Conservation (phyloP, 2,329 filamentous ascomycete species). For the Aspergillus nomiae region DNA sequence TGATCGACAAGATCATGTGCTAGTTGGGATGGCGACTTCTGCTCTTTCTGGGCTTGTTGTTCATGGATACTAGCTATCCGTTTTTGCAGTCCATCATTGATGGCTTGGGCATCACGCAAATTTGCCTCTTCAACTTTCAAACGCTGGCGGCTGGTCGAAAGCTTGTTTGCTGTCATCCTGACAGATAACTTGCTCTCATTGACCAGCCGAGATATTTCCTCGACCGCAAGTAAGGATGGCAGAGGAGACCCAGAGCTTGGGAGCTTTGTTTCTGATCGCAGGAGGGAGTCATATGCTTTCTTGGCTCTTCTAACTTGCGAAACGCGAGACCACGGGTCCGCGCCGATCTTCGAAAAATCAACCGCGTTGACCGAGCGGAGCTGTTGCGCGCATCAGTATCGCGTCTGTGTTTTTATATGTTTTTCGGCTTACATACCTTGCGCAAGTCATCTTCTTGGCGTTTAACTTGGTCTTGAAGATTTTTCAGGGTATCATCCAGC, state of each 20-base stretch:
- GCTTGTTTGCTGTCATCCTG: conserved; percentile 41
- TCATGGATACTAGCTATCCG: conserved; percentile 63
- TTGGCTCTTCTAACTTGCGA: conserved; percentile 58
- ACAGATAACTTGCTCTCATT: conserved; percentile 66
- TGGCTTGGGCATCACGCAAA: conserved; percentile 51
- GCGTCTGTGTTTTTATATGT: neutral
- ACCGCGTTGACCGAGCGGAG: conserved; percentile 34
- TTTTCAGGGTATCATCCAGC: conserved; percentile 67
- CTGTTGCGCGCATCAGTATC: conserved; percentile 27
- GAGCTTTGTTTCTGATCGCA: conserved; percentile 64
- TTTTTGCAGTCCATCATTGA: conserved; percentile 51
- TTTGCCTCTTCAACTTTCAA: conserved; percentile 50
- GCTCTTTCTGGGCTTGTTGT: conserved; percentile 59
- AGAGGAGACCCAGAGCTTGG: conserved; percentile 68
- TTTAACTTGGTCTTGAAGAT: conserved; percentile 60
- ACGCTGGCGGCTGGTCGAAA: conserved; percentile 41
- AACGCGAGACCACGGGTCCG: conserved; percentile 36
- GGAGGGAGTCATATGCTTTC: conserved; percentile 66
- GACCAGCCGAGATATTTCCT: conserved; percentile 66
- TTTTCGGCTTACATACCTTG: conserved; percentile 37
- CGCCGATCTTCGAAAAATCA: conserved; percentile 33
- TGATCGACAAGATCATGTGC: conserved; percentile 64
- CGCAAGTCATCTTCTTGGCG: conserved; percentile 51
- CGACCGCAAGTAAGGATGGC: conserved; percentile 70
- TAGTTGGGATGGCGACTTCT: conserved; percentile 63